These are phyloP conservation scores for Fusarium sp. DNA, from an alignment of 2,329 filamentous ascomycete species.

Conservation along the genomic window DNA sequence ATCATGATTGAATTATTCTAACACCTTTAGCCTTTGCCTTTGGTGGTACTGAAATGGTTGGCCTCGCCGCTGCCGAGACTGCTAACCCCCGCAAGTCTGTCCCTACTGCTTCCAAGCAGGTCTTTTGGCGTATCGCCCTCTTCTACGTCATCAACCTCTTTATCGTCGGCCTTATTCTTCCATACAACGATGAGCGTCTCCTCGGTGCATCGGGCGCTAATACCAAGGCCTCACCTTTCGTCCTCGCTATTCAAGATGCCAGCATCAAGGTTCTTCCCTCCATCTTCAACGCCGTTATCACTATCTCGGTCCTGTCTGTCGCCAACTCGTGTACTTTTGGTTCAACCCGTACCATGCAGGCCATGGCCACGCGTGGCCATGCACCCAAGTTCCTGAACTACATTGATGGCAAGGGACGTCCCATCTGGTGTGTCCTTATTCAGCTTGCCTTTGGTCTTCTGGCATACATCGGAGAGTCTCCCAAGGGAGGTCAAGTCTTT, in stretches of 20 bases:
- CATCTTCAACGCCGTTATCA: conserved; percentile 94
- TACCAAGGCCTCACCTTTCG: conserved; percentile 86
- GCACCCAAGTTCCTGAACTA: conserved; percentile 82
- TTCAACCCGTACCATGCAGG: conserved; percentile 88
- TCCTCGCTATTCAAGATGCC: conserved; percentile 88
- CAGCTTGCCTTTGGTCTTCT: conserved; percentile 78
- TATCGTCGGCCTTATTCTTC: conserved; percentile 84
- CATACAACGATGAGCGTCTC: conserved; percentile 73
- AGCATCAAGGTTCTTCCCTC: conserved; percentile 84
- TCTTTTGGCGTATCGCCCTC: conserved; percentile 92
- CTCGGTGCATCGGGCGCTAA: conserved; percentile 68
- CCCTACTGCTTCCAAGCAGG: conserved; percentile 88
- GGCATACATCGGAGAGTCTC: conserved; percentile 77
- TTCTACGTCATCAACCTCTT: conserved; percentile 90
- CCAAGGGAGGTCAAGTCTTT: conserved; percentile 72
- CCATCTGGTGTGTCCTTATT: conserved; percentile 76
- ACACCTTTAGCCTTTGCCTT: conserved; percentile 67
- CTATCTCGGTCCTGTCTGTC: conserved; percentile 91
- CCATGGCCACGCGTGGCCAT: conserved; percentile 86
- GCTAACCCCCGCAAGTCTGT: conserved; percentile 82
- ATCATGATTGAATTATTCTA: fast-evolving
- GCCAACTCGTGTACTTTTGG: conserved; percentile 94
- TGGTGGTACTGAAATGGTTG: conserved; percentile 79
- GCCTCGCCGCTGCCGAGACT: conserved; percentile 81
- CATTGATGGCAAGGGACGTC: conserved; percentile 84